These are phyloP conservation scores for Annulohypoxylon truncatum DNA, from an alignment of 2,329 filamentous ascomycete species.

Conservation along the genomic window DNA sequence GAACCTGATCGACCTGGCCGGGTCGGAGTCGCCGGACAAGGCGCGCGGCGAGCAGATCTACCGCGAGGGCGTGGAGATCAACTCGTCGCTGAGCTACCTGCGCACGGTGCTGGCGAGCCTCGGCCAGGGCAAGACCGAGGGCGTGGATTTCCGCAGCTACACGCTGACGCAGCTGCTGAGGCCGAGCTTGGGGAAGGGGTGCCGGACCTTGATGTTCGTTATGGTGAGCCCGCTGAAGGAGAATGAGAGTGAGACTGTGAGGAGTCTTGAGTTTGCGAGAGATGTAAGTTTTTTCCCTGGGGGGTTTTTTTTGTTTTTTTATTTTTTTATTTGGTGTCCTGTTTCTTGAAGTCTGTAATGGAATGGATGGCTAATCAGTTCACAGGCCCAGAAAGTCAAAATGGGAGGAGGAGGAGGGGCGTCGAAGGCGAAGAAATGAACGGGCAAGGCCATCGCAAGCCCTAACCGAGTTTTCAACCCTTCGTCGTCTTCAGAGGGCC, in stretches of 20 bases:
- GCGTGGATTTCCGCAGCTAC: constrained; percentile 95
- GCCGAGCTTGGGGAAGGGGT: constrained; percentile 94
- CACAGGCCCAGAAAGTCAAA: constrained; percentile 49
- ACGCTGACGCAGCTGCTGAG: constrained; percentile 96
- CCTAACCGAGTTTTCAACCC: background rate
- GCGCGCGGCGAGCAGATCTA: constrained; percentile 87
- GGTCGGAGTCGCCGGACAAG: constrained; percentile 79
- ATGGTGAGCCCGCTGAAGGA: constrained; percentile 95
- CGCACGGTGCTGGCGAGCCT: constrained; percentile 95
- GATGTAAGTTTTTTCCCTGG: constrained; percentile 72
- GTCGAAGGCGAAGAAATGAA: constrained; percentile 41
- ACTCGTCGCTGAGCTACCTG: constrained; percentile 90
- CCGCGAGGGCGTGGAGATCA: constrained; percentile 97
- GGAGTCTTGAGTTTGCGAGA: constrained; percentile 93
- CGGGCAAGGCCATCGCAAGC: background rate
- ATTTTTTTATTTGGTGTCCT: too few species aligned
- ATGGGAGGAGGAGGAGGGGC: constrained; percentile 45
- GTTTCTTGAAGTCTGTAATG: too few species aligned
- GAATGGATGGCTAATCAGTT: constrained; percentile 12
- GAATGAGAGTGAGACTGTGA: constrained; percentile 91
- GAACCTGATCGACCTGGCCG: constrained; percentile 95
- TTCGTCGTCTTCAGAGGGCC: background rate
- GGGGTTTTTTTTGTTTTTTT: too few species aligned
- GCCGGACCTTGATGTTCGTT: constrained; percentile 98
- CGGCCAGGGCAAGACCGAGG: constrained; percentile 80